These are phyloP conservation scores for Periglandula ipomoeae DNA, from an alignment of 2,329 filamentous ascomycete genomes.

Conservation along the genomic window DNA sequence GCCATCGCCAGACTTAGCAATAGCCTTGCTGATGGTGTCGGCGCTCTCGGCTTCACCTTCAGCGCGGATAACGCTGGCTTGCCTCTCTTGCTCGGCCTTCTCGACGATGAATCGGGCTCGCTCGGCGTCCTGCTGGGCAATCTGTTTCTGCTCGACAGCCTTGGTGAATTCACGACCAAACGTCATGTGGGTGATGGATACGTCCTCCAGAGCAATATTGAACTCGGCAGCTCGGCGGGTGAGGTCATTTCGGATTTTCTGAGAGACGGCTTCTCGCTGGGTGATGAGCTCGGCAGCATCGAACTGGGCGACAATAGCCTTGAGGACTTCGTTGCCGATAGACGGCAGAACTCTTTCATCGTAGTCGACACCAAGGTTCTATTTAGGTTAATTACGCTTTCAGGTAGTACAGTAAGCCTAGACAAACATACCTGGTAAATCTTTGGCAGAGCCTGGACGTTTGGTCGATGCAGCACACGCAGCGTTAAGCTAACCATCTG, in stretches of 20 bases:
- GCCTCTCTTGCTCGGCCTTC: conserved; percentile 95
- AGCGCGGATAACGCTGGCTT: conserved; percentile 95
- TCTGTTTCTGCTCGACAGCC: conserved; percentile 99
- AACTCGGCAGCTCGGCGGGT: conserved; percentile 91
- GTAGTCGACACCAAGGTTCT: conserved; percentile 97
- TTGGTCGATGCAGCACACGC: conserved; percentile 87
- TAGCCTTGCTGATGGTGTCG: conserved; percentile 88
- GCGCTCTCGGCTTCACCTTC: conserved; percentile 97
- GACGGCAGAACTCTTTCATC: conserved; percentile 97
- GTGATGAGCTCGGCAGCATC: conserved; percentile 98
- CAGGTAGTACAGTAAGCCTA: not conserved
- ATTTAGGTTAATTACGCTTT: conserved; percentile 1
- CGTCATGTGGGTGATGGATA: conserved; percentile 99
- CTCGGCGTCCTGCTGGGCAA: conserved; percentile 97
- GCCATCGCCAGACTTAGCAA: conserved; percentile 87
- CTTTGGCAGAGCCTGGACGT: conserved; percentile 85
- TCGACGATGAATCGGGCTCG: conserved; percentile 96
- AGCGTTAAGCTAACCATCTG: conserved; percentile 99
- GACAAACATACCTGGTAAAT: conserved; percentile 77
- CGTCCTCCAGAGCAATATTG: conserved; percentile 98
- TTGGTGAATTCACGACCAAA: conserved; percentile 98
- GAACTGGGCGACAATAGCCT: conserved; percentile 97
- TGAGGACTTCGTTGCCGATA: conserved; percentile 98
- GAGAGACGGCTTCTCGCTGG: conserved; percentile 91
- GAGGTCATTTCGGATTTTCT: conserved; percentile 87